Conservation (phyloP, 1,139 yeast genomes). For the Eremothecium cymbalariae region DNA sequence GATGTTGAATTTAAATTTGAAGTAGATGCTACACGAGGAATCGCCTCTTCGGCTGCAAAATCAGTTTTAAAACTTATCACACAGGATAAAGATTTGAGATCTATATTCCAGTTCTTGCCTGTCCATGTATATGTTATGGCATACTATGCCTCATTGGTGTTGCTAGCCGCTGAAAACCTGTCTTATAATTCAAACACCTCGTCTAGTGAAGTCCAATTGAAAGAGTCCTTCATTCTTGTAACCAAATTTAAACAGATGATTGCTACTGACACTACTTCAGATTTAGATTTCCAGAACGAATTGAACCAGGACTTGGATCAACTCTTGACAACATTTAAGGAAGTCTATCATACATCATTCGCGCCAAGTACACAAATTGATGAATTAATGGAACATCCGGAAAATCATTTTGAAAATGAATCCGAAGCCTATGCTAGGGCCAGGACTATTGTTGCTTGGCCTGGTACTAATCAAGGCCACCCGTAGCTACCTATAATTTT, state of each 20-base stretch:
- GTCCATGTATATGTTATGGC: conserved; percentile 66
- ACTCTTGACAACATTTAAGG: conserved; percentile 35
- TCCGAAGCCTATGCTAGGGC: conserved; percentile 7
- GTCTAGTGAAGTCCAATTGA: conserved; percentile 11
- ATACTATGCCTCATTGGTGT: conserved; percentile 55
- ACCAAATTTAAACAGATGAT: conserved; percentile 39
- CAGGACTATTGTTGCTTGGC: conserved; percentile 49
- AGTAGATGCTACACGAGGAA: conserved; percentile 33
- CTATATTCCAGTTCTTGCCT: conserved; percentile 56
- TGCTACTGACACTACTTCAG: conserved; percentile 44
- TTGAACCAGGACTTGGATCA: conserved; percentile 41
- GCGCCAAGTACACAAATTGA: conserved; percentile 19
- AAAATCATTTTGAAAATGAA: conserved; percentile 11
- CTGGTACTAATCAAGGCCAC: conserved; percentile 60
- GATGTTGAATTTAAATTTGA: background rate
- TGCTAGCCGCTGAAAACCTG: conserved; percentile 38
- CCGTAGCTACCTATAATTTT: conserved; percentile 31
- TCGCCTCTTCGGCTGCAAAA: conserved; percentile 57
- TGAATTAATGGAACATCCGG: conserved; percentile 17
- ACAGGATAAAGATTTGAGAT: conserved; percentile 50
- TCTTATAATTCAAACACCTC: conserved; percentile 6
- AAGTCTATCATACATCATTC: conserved; percentile 10
- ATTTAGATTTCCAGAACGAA: conserved; percentile 44
- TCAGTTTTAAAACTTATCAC: conserved; percentile 53
- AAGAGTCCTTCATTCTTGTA: conserved; percentile 28